Conservation (phyloP, 495 filamentous ascomycete genomes). For the Astrocystis sublimbata region DNA sequence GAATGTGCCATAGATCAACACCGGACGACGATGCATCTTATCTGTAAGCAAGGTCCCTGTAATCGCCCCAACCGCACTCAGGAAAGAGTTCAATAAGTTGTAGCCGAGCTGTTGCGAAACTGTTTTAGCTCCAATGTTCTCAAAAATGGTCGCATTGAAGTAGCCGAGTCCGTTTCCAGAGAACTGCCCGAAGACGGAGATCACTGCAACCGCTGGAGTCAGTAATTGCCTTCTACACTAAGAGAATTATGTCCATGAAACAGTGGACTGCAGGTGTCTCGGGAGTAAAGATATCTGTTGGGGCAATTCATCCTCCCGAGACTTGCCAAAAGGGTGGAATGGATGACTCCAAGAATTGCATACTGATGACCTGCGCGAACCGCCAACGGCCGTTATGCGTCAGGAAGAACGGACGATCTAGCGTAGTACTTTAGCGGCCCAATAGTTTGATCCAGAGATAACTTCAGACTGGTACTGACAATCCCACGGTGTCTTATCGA, state of each 20-base stretch:
- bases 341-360: too few relatives aligned
- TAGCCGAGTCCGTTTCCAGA: conserved; percentile 46
- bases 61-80: conserved; percentile 48
- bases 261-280: too few relatives aligned
- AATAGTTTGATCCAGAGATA: too few relatives aligned
- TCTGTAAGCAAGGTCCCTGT: conserved; percentile 45
- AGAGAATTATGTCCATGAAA: too few relatives aligned
- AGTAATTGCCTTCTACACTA: too few relatives aligned
- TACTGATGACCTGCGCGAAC: conserved; percentile 48
- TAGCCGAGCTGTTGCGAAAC: conserved; percentile 46
- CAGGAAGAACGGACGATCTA: conserved; percentile 46
- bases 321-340: too few relatives aligned
- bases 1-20: conserved; percentile 45
- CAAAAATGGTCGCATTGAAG: conserved; percentile 36
- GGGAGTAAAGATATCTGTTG: too few relatives aligned
- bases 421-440: conserved; percentile 14
- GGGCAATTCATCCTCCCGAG: too few relatives aligned
- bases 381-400: conserved; percentile 51
- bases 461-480: conserved; percentile 28
- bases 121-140: conserved; percentile 33
- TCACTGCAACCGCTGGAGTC: too few relatives aligned
- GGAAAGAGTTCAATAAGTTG: conserved; percentile 47
- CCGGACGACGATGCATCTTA: conserved; percentile 47
- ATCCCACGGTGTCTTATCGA: conserved; percentile 53
- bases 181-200: conserved; percentile 56